Percentiles rank a stretch among this genome's conserved stretches.
Evolutionary conservation across 768 basidiomycete genomes (phyloP).

Genomic region (Leccinum truebloodii): DNA sequence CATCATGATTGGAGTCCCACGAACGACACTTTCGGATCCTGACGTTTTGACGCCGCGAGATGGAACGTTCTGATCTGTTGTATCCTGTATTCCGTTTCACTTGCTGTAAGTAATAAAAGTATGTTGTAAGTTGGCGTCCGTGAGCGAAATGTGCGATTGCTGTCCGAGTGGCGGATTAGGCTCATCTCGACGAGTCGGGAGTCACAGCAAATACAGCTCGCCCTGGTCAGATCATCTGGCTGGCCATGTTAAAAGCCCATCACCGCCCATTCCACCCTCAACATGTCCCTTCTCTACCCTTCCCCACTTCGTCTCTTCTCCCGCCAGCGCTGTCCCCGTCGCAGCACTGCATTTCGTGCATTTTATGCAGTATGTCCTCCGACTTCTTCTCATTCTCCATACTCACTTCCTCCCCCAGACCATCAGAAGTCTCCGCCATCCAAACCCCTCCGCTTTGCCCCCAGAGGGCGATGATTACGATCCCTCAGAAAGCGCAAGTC

Average conservation of each 20-base stretch:
- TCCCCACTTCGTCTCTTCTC: slow-evolving; percentile 28
- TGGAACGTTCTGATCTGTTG: not conserved
- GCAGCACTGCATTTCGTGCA: slow-evolving; percentile 46
- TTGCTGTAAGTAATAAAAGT: not conserved
- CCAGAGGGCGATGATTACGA: slow-evolving; percentile 28
- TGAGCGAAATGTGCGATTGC: slow-evolving; percentile 24
- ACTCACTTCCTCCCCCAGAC: slow-evolving; percentile 28
- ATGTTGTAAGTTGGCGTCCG: not conserved
- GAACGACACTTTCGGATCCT: slow-evolving; percentile 30
- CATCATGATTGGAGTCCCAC: slow-evolving; percentile 15
- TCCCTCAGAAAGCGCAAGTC: slow-evolving; percentile 52
- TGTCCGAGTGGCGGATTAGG: slow-evolving; percentile 28
- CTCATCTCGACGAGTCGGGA: slow-evolving; percentile 6
- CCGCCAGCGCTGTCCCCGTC: slow-evolving; percentile 32
- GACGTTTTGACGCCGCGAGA: slow-evolving; percentile 23
- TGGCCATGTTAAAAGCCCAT: slow-evolving; percentile 26
- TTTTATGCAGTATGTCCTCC: slow-evolving; percentile 53
- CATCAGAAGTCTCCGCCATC: slow-evolving; percentile 31
- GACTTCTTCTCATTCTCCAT: slow-evolving; percentile 9
- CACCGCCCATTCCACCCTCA: not conserved
- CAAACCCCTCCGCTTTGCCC: slow-evolving; percentile 4
- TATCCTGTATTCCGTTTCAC: not conserved
- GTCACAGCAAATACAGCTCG: slow-evolving; percentile 31
- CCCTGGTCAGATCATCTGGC: slow-evolving; percentile 15
- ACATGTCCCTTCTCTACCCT: slow-evolving; percentile 26